These are phyloP conservation scores for Chalciporus piperatus DNA, from an alignment of 768 basidiomycete species.

Conservation along the genomic window DNA sequence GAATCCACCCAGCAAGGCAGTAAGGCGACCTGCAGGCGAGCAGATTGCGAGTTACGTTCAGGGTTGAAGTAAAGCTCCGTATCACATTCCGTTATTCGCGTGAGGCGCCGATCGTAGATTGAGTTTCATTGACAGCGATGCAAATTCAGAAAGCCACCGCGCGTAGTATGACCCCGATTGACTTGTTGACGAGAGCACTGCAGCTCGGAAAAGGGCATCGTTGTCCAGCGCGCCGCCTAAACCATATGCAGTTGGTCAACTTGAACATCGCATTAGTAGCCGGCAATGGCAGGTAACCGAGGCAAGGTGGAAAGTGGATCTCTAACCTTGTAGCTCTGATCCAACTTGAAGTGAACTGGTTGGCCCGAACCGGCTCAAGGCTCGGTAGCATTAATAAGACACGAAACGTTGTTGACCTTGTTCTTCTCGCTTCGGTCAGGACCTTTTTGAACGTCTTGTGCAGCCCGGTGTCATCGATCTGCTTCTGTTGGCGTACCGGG, in stretches of 20 bases:
- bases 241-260: neutral
- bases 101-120: conserved; percentile 11
- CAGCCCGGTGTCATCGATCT: too few relatives aligned
- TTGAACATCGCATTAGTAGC: neutral
- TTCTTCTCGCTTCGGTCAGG: too few relatives aligned
- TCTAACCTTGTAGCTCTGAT: neutral
- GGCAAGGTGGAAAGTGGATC: neutral
- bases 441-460: too few relatives aligned
- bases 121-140: neutral
- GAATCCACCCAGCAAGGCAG: neutral
- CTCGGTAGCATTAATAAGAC: too few relatives aligned
- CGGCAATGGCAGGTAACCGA: neutral
- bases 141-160: neutral
- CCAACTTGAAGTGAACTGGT: neutral
- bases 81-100: conserved; percentile 2
- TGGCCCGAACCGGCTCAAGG: neutral
- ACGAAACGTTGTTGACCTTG: too few relatives aligned
- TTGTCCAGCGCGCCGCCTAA: neutral
- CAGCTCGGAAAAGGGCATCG: neutral
- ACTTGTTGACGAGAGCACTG: neutral
- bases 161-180: neutral
- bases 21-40: neutral
- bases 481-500: too few relatives aligned
- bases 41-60: conserved; percentile 1
- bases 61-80: neutral